Evolutionary conservation across 176 grass and related monocot species (phyloP).

Genomic region (Oryza rufipogon): DNA sequence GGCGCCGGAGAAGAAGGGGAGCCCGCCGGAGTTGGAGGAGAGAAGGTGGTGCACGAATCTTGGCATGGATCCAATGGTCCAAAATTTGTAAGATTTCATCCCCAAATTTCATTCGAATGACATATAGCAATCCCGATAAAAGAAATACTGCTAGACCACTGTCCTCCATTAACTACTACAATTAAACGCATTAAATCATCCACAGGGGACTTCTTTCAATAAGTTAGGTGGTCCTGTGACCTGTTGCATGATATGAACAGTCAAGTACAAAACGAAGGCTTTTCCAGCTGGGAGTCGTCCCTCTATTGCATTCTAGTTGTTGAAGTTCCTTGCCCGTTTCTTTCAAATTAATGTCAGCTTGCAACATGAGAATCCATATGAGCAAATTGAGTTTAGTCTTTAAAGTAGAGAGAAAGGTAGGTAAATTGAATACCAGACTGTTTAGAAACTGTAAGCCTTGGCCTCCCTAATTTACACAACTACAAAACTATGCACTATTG

Average conservation of each 20-base stretch:
- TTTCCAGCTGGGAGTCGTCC: background rate
- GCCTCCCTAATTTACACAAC: background rate
- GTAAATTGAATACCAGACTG: background rate
- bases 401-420: background rate
- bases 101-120: no score
- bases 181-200: background rate
- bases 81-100: no score
- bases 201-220: conserved; percentile 25
- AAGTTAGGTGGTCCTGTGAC: conserved; percentile 27
- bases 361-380: background rate
- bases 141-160: background rate
- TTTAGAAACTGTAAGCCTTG: background rate
- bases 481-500: background rate
- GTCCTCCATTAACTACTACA: background rate
- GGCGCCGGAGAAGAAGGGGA: no score
- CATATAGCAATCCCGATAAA: no score
- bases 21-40: no score
- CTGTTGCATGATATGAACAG: conserved; percentile 22
- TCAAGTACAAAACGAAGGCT: background rate
- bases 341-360: background rate
- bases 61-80: no score
- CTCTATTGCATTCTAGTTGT: background rate
- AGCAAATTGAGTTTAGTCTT: background rate
- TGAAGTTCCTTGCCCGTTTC: background rate
- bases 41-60: no score